These are phyloP conservation scores for Yarrowia divulgata DNA, from an alignment of 805 yeast species.

Conservation along the genomic window DNA sequence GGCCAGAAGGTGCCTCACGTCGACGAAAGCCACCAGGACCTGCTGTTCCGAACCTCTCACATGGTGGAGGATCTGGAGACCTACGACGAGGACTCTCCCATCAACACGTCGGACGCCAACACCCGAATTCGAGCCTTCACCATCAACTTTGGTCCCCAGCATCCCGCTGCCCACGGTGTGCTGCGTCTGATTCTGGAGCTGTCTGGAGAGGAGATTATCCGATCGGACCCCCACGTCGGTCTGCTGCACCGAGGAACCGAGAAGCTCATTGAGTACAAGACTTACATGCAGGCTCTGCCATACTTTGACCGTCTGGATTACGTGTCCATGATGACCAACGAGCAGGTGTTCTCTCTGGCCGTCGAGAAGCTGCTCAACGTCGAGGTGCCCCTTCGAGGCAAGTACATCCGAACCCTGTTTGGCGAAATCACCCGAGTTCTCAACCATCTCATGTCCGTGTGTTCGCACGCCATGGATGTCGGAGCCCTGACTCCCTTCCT, in stretches of 20 bases:
- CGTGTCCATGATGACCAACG: conserved; percentile 88
- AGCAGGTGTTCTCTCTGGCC: conserved; percentile 81
- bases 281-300: conserved; percentile 87
- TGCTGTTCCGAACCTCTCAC: conserved; percentile 35
- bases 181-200: conserved; percentile 83
- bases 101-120: conserved; percentile 43
- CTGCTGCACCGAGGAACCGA: conserved; percentile 88
- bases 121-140: conserved; percentile 82
- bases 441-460: conserved; percentile 85
- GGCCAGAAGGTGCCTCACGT: conserved; percentile 39
- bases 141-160: conserved; percentile 91
- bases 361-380: conserved; percentile 83
- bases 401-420: conserved; percentile 83
- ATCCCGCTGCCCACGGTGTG: conserved; percentile 95
- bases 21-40: conserved; percentile 38
- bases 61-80: conserved; percentile 38
- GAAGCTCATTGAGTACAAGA: conserved; percentile 83
- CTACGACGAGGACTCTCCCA: conserved; percentile 34
- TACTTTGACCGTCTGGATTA: conserved; percentile 88
- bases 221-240: conserved; percentile 91
- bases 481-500: conserved; percentile 92
- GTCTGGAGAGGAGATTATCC: conserved; percentile 86
- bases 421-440: conserved; percentile 85
- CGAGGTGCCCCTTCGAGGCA: conserved; percentile 84
- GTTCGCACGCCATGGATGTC: conserved; percentile 92